Base-by-base conservation (phyloP, 371 early-diverging fungal genomes). In the Furculomyces boomerangus region DNA sequence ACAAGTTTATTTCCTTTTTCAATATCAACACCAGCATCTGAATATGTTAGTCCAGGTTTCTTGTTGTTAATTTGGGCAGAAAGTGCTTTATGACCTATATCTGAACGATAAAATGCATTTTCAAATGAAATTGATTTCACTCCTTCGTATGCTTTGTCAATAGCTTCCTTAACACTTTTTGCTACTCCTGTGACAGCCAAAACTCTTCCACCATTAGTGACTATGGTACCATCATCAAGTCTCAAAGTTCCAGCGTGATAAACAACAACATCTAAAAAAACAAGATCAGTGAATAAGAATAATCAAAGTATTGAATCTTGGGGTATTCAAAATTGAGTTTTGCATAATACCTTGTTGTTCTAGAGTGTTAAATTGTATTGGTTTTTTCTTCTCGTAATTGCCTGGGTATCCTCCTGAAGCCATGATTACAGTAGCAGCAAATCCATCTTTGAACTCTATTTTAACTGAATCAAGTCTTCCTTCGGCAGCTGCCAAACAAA, bases 171-270 rank as follows among this genome's bases (percentile, higher is more conserved):
- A 29, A 96, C 69, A 27, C 80, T 77, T 41, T 59, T 57, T 25
- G 79, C 81, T 31, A 81, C 78, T 32, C 86, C 91, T 16, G 93
- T 88, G 1, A 94, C 91, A 16, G 92, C 79, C 40, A 97, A 69
- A 8, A 97, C 97, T 55, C 97, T 90, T 35, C 97, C 97, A 54
- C 96, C 97, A 24, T 84, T 71, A n/a, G 93, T 93, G 25, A 86
- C 76, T 18, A 90, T 70, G 53, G 73, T 66, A 22, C 65, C 73
- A 55, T 68, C 62, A 30, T 73, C 64, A 30, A 16, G 16, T 35
- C 71, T 30, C 30, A 67, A 66, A 3, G 94, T 92, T 46, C 97
- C 96, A 39, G 95, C 93, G 68, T 97, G 96, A 78, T 92, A 94
- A 27, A 94, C 77, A 27, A 71, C 73, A 27, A 79, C 72, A 61